Evolutionary conservation across 371 early-diverging fungal species (phyloP).

Genomic region (Dichotomocladium elegans): DNA sequence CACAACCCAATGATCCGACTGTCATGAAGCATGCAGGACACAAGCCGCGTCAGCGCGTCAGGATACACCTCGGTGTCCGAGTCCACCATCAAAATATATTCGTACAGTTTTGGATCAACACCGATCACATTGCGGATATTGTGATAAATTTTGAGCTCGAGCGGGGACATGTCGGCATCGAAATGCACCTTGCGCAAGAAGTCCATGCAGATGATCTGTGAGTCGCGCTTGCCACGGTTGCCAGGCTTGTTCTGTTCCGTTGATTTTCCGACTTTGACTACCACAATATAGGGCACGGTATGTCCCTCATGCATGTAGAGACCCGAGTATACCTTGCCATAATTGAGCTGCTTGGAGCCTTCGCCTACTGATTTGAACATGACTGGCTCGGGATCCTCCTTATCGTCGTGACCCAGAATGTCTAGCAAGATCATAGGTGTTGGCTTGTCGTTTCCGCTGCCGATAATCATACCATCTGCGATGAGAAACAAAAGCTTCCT

Average conservation of each 20-base stretch:
- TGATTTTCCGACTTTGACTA: conserved; percentile 91
- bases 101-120: conserved; percentile 80
- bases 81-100: conserved; percentile 94
- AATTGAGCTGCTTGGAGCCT: conserved; percentile 82
- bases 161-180: conserved; percentile 88
- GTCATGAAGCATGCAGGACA: conserved; percentile 76
- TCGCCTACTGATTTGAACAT: conserved; percentile 87
- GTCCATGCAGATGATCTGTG: conserved; percentile 96
- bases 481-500: conserved; percentile 87
- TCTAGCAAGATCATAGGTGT: conserved; percentile 75
- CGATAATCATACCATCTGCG: conserved; percentile 85
- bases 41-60: conserved; percentile 70
- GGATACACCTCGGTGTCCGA: conserved; percentile 89
- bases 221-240: conserved; percentile 99
- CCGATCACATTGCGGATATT: conserved; percentile 79
- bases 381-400: conserved; percentile 50
- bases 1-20: conserved; percentile 79
- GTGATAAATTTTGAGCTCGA: conserved; percentile 91
- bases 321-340: conserved; percentile 93
- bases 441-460: conserved; percentile 70
- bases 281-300: conserved; percentile 80
- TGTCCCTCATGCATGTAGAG: conserved; percentile 70
- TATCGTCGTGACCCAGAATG: conserved; percentile 57
- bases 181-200: conserved; percentile 91
- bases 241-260: conserved; percentile 81